Conservation (phyloP, 2,329 filamentous ascomycete genomes). For the Aspergillus sp. region DNA sequence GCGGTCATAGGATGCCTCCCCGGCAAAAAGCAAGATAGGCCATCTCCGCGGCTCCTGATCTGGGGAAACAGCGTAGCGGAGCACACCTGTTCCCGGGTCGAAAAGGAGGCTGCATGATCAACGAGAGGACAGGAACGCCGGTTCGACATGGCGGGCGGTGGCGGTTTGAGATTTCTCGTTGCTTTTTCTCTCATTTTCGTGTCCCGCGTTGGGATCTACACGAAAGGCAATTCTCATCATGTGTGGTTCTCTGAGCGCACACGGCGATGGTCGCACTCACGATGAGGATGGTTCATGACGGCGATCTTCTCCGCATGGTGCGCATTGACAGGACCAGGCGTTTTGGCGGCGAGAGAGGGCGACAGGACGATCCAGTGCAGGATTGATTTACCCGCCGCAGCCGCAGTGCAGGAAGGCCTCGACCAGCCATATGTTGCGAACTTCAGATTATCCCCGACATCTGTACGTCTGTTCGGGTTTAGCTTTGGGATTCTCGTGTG, state of each 20-base stretch:
- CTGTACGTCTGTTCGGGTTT: no score
- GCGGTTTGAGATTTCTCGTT: neutral
- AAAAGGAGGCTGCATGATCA: neutral
- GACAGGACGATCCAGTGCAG: neutral
- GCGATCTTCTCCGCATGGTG: neutral
- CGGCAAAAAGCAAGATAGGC: neutral
- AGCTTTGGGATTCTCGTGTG: neutral
- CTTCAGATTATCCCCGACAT: neutral
- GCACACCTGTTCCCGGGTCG: neutral
- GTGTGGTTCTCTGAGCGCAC: no score
- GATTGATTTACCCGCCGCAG: neutral
- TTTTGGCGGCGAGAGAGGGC: no score
- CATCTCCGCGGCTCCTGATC: neutral
- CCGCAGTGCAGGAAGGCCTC: neutral
- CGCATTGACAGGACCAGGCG: neutral
- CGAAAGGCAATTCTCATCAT: neutral
- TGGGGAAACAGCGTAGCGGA: neutral
- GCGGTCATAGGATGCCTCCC: no score
- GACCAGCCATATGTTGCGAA: neutral
- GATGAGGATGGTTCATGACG: neutral
- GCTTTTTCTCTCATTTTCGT: neutral
- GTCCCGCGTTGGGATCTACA: neutral
- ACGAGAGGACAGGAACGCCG: no score
- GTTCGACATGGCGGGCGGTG: neutral
- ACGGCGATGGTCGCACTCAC: neutral